Percentiles rank a stretch among this genome's conserved stretches.
These are phyloP conservation scores for Cystobasidium pallidum DNA, from an alignment of 1,284 basidiomycete genomes.

Conservation along the genomic window DNA sequence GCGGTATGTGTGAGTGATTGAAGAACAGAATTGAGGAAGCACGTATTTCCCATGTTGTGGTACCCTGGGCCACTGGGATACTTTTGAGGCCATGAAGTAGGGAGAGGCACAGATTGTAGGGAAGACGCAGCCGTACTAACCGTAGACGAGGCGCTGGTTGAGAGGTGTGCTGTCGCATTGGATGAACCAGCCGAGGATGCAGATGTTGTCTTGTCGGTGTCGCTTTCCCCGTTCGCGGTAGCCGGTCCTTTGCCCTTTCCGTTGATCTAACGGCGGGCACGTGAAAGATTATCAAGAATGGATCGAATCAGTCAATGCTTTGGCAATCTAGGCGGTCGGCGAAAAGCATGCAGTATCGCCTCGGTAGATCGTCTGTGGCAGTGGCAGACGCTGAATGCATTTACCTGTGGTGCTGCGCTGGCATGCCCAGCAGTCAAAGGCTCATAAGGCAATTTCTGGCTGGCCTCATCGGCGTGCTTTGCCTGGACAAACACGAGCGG, in stretches of 20 bases:
- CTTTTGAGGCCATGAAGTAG: constrained; percentile 47
- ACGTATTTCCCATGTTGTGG: constrained; percentile 92
- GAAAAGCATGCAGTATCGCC: too few relatives aligned
- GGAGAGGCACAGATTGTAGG: constrained; percentile 47
- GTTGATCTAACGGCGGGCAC: constrained; percentile 2
- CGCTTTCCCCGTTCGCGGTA: neutral
- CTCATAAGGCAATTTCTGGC: constrained; percentile 41
- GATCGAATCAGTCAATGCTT: neutral
- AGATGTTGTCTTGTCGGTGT: neutral
- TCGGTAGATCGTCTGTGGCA: neutral
- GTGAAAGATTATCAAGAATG: neutral
- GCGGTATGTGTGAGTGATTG: constrained; percentile 94
- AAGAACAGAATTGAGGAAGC: constrained; percentile 93
- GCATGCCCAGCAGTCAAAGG: constrained; percentile 13
- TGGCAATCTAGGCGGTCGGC: neutral
- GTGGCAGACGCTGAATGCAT: neutral
- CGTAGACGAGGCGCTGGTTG: constrained; percentile 1
- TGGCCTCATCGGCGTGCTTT: constrained; percentile 14
- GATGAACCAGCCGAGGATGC: neutral
- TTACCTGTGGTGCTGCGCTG: constrained; percentile 4
- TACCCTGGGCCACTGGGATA: constrained; percentile 67
- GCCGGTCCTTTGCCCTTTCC: constrained; percentile 37
- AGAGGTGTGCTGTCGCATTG: neutral
- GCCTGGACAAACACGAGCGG: constrained; percentile 45
- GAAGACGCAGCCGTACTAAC: constrained; percentile 43